phyloP scores from a whole-genome alignment of 306 rosid genomes.

The Quercus dentata region DNA sequence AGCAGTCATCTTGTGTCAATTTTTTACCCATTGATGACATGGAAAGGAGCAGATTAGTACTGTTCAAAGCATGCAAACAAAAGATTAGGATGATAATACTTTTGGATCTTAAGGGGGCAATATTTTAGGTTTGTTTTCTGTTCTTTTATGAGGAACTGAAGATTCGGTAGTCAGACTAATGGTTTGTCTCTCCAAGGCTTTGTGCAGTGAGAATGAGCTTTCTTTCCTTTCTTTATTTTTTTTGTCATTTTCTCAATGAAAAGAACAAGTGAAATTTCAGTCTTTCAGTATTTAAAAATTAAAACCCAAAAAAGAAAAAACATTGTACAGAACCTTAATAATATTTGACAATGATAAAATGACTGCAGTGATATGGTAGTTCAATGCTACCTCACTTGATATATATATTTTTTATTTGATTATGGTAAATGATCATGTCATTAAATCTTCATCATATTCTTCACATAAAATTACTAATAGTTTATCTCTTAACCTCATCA shows the following conservation, averaged over 20 bases:
- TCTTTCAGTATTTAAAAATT: slow-evolving; percentile 22
- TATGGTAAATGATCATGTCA: slow-evolving; percentile 19
- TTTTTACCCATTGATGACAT: slow-evolving; percentile 23
- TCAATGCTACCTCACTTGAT: not conserved
- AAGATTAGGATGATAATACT: slow-evolving; percentile 30
- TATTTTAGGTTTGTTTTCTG: slow-evolving; percentile 36
- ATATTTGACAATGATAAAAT: slow-evolving; percentile 19
- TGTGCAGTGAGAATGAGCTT: slow-evolving; percentile 80
- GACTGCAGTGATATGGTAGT: slow-evolving; percentile 21
- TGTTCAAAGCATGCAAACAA: slow-evolving; percentile 49
- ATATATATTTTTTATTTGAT: not conserved
- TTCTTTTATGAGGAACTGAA: slow-evolving; percentile 59
- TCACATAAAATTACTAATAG: not conserved
- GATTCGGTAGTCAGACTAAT: slow-evolving; percentile 62
- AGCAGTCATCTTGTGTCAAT: not conserved
- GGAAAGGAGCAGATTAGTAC: slow-evolving; percentile 45
- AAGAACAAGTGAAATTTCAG: slow-evolving; percentile 41
- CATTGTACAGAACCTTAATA: slow-evolving; percentile 33
- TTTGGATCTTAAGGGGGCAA: slow-evolving; percentile 31
- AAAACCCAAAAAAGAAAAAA: slow-evolving; percentile 11
- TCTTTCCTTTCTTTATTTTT: slow-evolving; percentile 46
- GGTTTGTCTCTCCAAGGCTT: slow-evolving; percentile 60
- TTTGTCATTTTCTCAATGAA: slow-evolving; percentile 71
- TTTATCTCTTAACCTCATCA: not conserved
- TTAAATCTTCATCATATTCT: slow-evolving; percentile 11